Evolutionary conservation across 306 rosid genomes (phyloP).

Genomic region (Rubus parviflorus): DNA sequence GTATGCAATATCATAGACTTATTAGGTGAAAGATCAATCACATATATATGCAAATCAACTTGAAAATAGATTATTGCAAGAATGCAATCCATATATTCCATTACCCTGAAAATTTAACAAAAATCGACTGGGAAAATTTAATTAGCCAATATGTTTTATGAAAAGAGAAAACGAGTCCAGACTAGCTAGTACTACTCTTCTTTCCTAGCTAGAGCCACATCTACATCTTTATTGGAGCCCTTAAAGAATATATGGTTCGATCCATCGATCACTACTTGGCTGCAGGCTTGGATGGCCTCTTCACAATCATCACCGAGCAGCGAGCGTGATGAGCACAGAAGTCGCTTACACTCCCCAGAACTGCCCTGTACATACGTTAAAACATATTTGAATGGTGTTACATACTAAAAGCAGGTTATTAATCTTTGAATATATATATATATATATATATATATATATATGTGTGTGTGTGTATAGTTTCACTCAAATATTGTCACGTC

Average conservation of each 20-base stretch:
- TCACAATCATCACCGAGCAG: constrained; percentile 36
- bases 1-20: neutral
- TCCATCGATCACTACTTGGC: neutral
- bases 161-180: neutral
- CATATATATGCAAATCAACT: too few relatives aligned
- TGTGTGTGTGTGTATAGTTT: too few relatives aligned
- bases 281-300: constrained; percentile 20
- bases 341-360: constrained; percentile 37
- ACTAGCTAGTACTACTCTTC: neutral
- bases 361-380: constrained; percentile 18
- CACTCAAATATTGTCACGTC: neutral
- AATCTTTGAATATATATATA: too few relatives aligned
- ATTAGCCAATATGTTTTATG: neutral
- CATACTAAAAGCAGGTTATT: too few relatives aligned
- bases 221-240: neutral
- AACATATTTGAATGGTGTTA: neutral
- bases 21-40: neutral
- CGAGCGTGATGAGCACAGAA: constrained; percentile 39
- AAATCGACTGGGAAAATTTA: neutral
- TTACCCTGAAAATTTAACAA: neutral
- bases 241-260: neutral
- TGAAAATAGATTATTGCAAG: neutral
- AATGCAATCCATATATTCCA: neutral
- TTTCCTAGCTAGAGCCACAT: neutral
- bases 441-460: too few relatives aligned